Conservation (phyloP, 2,329 filamentous ascomycete species). For the Colletotrichum destructivum region DNA sequence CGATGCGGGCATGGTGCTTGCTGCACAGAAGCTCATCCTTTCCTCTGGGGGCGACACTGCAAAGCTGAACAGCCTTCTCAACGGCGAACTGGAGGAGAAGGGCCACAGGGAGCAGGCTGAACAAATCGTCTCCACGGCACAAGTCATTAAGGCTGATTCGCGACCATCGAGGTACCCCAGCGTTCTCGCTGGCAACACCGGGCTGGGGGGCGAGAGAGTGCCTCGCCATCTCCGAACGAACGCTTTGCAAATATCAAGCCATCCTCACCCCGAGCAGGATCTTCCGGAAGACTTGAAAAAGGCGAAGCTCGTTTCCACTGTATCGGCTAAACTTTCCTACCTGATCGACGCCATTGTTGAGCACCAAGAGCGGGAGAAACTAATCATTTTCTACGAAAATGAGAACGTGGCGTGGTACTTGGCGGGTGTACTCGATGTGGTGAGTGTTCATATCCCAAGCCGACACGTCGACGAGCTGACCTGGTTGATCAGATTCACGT, state of each 20-base stretch:
- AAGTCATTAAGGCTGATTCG: slow-evolving; percentile 13
- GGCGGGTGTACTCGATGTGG: slow-evolving; percentile 83
- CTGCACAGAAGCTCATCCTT: slow-evolving; percentile 67
- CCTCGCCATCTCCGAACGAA: slow-evolving; percentile 53
- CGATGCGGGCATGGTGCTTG: slow-evolving; percentile 64
- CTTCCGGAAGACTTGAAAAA: slow-evolving; percentile 67
- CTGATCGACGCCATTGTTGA: slow-evolving; percentile 80
- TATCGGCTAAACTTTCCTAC: slow-evolving; percentile 90
- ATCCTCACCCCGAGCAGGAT: slow-evolving; percentile 42
- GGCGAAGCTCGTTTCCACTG: slow-evolving; percentile 81
- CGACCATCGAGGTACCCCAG: slow-evolving; percentile 8
- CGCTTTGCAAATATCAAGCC: slow-evolving; percentile 40
- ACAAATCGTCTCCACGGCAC: slow-evolving; percentile 37
- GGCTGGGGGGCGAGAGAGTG: slow-evolving; percentile 55
- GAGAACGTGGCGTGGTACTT: slow-evolving; percentile 91
- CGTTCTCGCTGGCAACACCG: slow-evolving; percentile 59
- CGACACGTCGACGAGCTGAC: slow-evolving; percentile 11
- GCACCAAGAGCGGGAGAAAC: slow-evolving; percentile 83
- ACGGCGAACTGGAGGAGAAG: slow-evolving; percentile 60
- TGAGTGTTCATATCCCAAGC: slow-evolving; percentile 49
- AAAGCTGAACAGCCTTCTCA: slow-evolving; percentile 63
- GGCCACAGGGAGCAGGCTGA: slow-evolving; percentile 58
- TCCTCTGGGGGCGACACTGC: slow-evolving; percentile 60
- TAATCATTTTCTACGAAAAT: slow-evolving; percentile 92
- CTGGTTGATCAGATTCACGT: slow-evolving; percentile 63